Conservation (phyloP, 495 filamentous ascomycete species). For the Aspergillus haitiensis region DNA sequence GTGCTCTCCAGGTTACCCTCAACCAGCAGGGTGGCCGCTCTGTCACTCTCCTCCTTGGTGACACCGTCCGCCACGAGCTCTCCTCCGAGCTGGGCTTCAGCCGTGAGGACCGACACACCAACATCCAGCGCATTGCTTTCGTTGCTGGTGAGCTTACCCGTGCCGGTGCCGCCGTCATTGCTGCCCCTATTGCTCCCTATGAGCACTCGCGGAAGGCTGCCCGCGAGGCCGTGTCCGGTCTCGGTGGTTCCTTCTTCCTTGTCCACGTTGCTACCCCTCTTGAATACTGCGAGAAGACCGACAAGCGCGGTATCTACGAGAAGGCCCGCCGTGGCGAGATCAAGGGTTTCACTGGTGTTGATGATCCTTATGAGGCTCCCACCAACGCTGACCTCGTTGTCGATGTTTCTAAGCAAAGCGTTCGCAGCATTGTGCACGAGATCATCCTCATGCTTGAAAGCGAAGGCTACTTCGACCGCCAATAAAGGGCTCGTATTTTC, state of each 20-base stretch:
- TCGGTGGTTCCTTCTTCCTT: slow-evolving; percentile 83
- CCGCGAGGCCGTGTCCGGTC: slow-evolving; percentile 76
- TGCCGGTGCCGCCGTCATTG: slow-evolving; percentile 92
- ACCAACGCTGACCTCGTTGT: slow-evolving; percentile 80
- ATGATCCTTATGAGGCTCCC: slow-evolving; percentile 93
- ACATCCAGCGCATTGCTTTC: slow-evolving; percentile 95
- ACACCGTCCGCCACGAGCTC: slow-evolving; percentile 90
- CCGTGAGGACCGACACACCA: slow-evolving; percentile 87
- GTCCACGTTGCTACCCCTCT: slow-evolving; percentile 93
- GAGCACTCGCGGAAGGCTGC: slow-evolving; percentile 73
- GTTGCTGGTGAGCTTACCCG: slow-evolving; percentile 92
- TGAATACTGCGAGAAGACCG: slow-evolving; percentile 90
- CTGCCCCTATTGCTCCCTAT: slow-evolving; percentile 95
- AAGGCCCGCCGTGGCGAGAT: slow-evolving; percentile 87
- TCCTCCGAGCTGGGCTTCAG: slow-evolving; percentile 95
- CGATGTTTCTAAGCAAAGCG: slow-evolving; percentile 78
- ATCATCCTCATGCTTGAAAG: slow-evolving; percentile 91
- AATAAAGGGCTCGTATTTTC: slow-evolving; percentile 23
- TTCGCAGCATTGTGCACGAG: slow-evolving; percentile 94
- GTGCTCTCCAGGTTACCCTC: slow-evolving; percentile 92
- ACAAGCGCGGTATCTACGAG: slow-evolving; percentile 88
- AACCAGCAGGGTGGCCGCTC: slow-evolving; percentile 98
- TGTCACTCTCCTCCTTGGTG: slow-evolving; percentile 89
- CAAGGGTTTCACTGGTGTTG: slow-evolving; percentile 97
- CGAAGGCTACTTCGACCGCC: slow-evolving; percentile 65